These are phyloP conservation scores for Hypseocharis bilobata DNA, from an alignment of 441 rosid species.

Conservation along the genomic window DNA sequence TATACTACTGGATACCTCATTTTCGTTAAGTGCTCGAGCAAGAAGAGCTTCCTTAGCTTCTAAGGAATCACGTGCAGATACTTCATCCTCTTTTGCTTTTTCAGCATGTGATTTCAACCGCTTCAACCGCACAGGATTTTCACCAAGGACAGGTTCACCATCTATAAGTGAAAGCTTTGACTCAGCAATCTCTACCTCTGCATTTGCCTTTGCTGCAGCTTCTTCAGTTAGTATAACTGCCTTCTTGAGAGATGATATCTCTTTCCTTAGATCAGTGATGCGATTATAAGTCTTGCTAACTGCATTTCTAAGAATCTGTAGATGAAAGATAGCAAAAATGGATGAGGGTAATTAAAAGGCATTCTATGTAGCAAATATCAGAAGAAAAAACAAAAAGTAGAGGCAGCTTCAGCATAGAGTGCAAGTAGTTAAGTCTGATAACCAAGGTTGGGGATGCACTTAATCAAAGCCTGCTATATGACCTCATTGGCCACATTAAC, in stretches of 20 bases:
- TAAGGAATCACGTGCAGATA: conserved; percentile 55
- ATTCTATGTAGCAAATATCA: background rate
- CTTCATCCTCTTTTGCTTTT: conserved; percentile 54
- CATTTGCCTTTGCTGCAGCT: conserved; percentile 60
- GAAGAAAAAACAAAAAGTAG: background rate
- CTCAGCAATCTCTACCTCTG: conserved; percentile 71
- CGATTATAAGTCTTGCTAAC: conserved; percentile 87
- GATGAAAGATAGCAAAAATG: conserved; percentile 8
- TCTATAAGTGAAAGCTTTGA: conserved; percentile 71
- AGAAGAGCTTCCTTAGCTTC: conserved; percentile 92
- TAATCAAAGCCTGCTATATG: background rate
- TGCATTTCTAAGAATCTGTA: conserved; percentile 83
- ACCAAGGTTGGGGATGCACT: background rate
- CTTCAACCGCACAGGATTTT: conserved; percentile 69
- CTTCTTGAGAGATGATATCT: conserved; percentile 58
- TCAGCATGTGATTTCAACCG: conserved; percentile 66
- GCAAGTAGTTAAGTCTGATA: no score
- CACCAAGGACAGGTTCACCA: conserved; percentile 91
- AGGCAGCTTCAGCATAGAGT: no score
- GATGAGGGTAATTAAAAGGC: background rate
- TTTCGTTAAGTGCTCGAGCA: conserved; percentile 70
- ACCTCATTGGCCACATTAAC: no score
- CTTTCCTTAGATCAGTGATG: conserved; percentile 81
- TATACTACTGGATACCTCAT: conserved; percentile 49
- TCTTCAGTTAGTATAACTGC: conserved; percentile 57